A percentile compares a stretch with the other conserved stretches of the same genome.
phyloP scores from a whole-genome alignment of 768 basidiomycete genomes.

The Exidia glandulosa region DNA sequence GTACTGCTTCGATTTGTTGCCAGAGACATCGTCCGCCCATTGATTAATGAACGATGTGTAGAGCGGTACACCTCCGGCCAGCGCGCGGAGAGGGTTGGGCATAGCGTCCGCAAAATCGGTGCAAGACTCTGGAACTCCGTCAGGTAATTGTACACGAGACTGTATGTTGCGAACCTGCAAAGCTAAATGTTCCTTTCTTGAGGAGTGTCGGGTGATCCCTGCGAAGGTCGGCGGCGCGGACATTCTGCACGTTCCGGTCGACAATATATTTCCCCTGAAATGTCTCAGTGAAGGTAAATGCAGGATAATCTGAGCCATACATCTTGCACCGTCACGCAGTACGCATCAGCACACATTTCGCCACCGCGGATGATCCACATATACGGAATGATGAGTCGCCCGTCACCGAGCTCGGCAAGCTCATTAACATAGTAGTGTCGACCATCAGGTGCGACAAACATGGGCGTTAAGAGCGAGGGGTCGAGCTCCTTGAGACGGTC shows the following conservation, averaged over 20 bases:
- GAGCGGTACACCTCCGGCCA: conserved; percentile 5
- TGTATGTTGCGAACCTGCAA: no score
- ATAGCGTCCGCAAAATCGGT: not conserved
- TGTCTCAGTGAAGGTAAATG: no score
- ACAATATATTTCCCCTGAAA: no score
- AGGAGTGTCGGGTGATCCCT: no score
- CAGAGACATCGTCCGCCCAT: conserved; percentile 25
- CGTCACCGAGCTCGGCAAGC: conserved; percentile 9
- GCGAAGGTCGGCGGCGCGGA: no score
- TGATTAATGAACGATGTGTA: conserved; percentile 9
- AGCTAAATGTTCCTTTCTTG: no score
- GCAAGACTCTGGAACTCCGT: not conserved
- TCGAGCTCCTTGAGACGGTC: not conserved
- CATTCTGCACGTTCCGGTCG: no score
- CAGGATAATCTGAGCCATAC: no score
- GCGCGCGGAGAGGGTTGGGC: conserved; percentile 6
- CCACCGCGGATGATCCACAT: conserved; percentile 10
- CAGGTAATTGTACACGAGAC: no score
- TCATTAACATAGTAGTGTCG: conserved; percentile 13
- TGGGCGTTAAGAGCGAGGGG: conserved; percentile 7
- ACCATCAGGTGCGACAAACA: not conserved
- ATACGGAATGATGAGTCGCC: conserved; percentile 11
- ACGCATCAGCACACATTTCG: not conserved
- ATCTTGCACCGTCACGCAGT: not conserved
- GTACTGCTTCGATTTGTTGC: conserved; percentile 25